A percentile compares a stretch with the other conserved stretches of the same genome.
phyloP scores from a whole-genome alignment of 108 stramenopile genomes.

The Cyclotella kingstonii region DNA sequence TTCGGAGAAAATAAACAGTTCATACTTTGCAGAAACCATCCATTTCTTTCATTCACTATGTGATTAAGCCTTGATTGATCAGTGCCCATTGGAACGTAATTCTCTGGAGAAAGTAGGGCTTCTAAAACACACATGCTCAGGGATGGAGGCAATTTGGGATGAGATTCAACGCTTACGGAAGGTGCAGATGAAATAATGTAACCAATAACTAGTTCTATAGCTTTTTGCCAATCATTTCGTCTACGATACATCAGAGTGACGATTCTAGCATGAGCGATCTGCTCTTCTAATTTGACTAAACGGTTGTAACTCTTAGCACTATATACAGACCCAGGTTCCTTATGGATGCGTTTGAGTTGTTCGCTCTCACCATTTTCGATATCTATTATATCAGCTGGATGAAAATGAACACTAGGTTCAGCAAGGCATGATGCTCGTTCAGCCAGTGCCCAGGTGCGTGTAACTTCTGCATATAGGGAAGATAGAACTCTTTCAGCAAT shows the following conservation, averaged over 20 bases:
- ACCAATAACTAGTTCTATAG: conserved; percentile 43
- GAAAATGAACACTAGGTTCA: conserved; percentile 37
- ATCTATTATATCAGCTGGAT: conserved; percentile 29
- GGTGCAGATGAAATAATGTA: conserved; percentile 64
- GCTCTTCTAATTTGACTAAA: conserved; percentile 56
- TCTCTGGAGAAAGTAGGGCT: conserved; percentile 45
- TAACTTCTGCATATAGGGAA: conserved; percentile 55
- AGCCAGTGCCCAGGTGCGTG: conserved; percentile 49
- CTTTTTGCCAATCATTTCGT: conserved; percentile 37
- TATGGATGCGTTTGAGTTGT: too few species aligned
- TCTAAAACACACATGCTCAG: conserved; percentile 75
- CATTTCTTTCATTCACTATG: neutral
- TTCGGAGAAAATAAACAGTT: neutral
- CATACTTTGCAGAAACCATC: conserved; percentile 30
- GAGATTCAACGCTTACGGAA: conserved; percentile 46
- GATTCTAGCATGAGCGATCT: conserved; percentile 55
- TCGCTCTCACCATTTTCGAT: conserved; percentile 2
- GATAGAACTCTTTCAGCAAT: conserved; percentile 35
- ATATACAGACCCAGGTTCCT: too few species aligned
- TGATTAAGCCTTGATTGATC: neutral
- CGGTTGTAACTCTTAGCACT: conserved; percentile 48
- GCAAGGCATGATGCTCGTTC: conserved; percentile 46
- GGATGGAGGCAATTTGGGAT: conserved; percentile 62
- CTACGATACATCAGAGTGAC: conserved; percentile 40
- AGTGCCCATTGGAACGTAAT: conserved; percentile 17